A percentile compares a stretch with the other conserved stretches of the same genome.
phyloP scores from a whole-genome alignment of 352 stramenopile genomes.

The Pythium coloratum region DNA sequence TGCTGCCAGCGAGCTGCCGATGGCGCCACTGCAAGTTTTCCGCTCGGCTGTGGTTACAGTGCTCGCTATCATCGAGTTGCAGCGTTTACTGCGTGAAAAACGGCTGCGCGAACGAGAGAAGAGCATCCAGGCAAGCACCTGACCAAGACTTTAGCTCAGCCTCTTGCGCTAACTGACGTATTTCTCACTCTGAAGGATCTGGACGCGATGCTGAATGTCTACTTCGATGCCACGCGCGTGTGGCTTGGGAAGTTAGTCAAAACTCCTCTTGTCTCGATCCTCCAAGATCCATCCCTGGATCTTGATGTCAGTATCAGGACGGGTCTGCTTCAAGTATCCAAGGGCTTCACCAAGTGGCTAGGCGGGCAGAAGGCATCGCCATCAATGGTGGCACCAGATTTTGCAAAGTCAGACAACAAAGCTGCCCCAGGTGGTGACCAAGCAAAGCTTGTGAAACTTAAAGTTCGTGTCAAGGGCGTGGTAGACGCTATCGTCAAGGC shows the following conservation, averaged over 20 bases:
- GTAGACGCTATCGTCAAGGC: conserved; percentile 47
- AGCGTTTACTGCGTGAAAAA: conserved; percentile 36
- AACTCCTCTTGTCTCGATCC: conserved; percentile 43
- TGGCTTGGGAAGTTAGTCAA: conserved; percentile 61
- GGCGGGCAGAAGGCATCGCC: conserved; percentile 17
- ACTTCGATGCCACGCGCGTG: conserved; percentile 62
- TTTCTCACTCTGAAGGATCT: conserved; percentile 39
- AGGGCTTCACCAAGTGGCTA: conserved; percentile 55
- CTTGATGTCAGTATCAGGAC: conserved; percentile 41
- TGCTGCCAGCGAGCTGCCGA: conserved; percentile 26
- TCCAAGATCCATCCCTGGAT: conserved; percentile 53
- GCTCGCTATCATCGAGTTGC: conserved; percentile 28
- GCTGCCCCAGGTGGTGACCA: conserved; percentile 3
- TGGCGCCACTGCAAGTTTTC: conserved; percentile 40
- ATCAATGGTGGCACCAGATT: background rate
- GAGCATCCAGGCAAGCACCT: conserved; percentile 10
- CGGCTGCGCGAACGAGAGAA: conserved; percentile 23
- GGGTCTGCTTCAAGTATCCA: conserved; percentile 28
- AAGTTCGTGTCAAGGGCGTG: conserved; percentile 62
- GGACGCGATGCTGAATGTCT: conserved; percentile 58
- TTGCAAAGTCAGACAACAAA: background rate
- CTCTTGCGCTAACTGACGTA: too few relatives aligned
- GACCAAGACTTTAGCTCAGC: background rate
- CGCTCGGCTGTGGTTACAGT: conserved; percentile 39
- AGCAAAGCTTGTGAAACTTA: conserved; percentile 45